phyloP scores from a whole-genome alignment of 2,329 filamentous ascomycete genomes.

The Pseudogymnoascus sp. region DNA sequence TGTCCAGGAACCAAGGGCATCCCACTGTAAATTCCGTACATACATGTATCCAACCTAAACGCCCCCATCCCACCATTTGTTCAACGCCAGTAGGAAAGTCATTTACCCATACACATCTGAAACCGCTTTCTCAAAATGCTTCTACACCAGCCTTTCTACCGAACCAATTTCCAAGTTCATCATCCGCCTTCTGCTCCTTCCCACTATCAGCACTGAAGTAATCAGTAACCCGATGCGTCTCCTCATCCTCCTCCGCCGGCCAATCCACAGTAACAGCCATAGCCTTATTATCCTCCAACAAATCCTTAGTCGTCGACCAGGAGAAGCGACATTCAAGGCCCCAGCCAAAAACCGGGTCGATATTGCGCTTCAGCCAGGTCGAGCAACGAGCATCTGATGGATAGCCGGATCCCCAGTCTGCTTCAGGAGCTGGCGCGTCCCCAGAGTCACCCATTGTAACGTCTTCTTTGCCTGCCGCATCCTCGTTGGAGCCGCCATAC shows the following conservation, averaged over 20 bases:
- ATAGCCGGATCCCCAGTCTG: slow-evolving; percentile 83
- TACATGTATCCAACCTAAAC: neutral
- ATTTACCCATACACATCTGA: neutral
- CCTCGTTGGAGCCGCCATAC: slow-evolving; percentile 31
- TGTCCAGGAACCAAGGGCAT: neutral
- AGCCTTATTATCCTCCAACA: slow-evolving; percentile 66
- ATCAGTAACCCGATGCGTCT: slow-evolving; percentile 63
- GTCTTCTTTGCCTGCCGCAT: slow-evolving; percentile 23
- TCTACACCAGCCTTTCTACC: slow-evolving; percentile 38
- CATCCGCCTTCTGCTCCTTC: slow-evolving; percentile 28
- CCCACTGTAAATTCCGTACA: neutral
- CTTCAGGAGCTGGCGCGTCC: slow-evolving; percentile 31
- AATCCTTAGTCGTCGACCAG: slow-evolving; percentile 90
- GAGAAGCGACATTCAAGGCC: slow-evolving; percentile 87
- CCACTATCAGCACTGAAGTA: slow-evolving; percentile 47
- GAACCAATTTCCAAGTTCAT: slow-evolving; percentile 74
- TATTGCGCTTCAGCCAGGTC: slow-evolving; percentile 72
- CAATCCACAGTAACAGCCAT: slow-evolving; percentile 70
- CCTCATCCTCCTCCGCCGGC: slow-evolving; percentile 65
- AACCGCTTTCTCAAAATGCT: slow-evolving; percentile 20
- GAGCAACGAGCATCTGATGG: slow-evolving; percentile 78
- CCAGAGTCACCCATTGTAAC: slow-evolving; percentile 16
- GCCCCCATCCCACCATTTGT: neutral
- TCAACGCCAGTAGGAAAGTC: neutral
- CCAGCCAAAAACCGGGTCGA: slow-evolving; percentile 95